Percentiles rank a stretch among this genome's conserved stretches.
Evolutionary conservation across 2,329 filamentous ascomycete genomes (phyloP).

Genomic region (Xylaria sp.): DNA sequence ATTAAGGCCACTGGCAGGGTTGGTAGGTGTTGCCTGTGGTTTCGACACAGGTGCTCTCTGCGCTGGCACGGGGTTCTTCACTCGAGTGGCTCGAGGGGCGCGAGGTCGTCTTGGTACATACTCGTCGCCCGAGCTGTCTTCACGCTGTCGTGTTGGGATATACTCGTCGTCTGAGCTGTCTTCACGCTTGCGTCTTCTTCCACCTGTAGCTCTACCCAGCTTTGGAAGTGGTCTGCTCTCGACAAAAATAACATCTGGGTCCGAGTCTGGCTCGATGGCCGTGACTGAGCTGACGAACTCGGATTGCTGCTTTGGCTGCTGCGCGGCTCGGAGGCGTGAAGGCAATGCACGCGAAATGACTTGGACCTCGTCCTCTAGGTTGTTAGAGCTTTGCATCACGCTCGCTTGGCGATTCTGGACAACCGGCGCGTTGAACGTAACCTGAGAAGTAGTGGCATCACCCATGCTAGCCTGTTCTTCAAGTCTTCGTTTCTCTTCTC

Average conservation of each 20-base stretch:
- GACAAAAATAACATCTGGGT: too few species aligned
- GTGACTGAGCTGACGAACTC: neutral
- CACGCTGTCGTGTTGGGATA: slow-evolving; percentile 11
- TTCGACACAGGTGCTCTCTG: neutral
- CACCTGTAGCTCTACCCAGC: neutral
- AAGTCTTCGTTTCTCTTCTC: neutral
- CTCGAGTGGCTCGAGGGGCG: neutral
- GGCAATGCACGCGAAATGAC: neutral
- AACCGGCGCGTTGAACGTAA: neutral
- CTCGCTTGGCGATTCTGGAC: neutral
- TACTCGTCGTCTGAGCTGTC: slow-evolving; percentile 11
- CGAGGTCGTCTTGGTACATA: slow-evolving; percentile 8
- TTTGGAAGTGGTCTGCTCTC: neutral
- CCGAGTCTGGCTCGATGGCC: neutral
- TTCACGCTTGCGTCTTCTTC: neutral
- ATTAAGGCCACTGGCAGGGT: too few species aligned
- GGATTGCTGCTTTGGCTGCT: neutral
- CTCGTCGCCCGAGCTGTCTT: neutral
- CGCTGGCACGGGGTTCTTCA: neutral
- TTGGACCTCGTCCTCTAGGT: too few species aligned
- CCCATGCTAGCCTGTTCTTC: neutral
- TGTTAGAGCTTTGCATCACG: neutral
- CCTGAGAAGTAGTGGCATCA: neutral
- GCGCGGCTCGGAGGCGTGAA: neutral
- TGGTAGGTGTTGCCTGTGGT: too few species aligned